Conservation (phyloP, 345 rosid species). For the Draba incana region DNA sequence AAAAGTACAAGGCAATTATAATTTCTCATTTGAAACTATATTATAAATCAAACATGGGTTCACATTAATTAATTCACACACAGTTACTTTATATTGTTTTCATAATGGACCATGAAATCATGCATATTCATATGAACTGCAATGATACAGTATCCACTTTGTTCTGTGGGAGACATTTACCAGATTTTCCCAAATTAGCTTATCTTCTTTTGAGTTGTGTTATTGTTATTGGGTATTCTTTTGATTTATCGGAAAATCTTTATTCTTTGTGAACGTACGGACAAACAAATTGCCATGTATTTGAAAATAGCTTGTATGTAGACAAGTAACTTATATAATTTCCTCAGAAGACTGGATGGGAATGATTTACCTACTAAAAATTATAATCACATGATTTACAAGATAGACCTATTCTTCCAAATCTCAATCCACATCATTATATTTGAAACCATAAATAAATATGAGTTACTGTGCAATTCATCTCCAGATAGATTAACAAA, state of each 20-base stretch:
- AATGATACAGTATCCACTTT: conserved; percentile 42
- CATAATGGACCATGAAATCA: conserved; percentile 38
- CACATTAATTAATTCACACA: conserved; percentile 13
- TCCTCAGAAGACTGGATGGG: conserved; percentile 15
- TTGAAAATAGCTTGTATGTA: conserved; percentile 29
- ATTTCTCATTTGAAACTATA: conserved; percentile 22
- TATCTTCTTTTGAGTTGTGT: conserved; percentile 17
- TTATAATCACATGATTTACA: neutral
- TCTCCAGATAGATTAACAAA: neutral
- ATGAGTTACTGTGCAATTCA: neutral
- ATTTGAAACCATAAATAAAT: neutral
- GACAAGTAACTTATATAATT: conserved; percentile 10
- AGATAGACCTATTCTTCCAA: neutral
- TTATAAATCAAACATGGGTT: conserved; percentile 7
- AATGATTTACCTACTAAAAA: conserved; percentile 11
- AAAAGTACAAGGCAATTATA: conserved; percentile 17
- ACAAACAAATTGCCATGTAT: conserved; percentile 1
- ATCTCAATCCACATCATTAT: neutral
- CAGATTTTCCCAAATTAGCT: conserved; percentile 23
- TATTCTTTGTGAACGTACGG: conserved; percentile 16
- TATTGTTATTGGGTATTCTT: conserved; percentile 21
- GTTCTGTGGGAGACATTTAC: conserved; percentile 42
- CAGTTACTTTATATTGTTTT: conserved; percentile 12
- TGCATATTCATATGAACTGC: conserved; percentile 43
- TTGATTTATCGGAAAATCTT: neutral